Conservation (phyloP, 2,329 filamentous ascomycete species). For the Orbilia ellipsospora region DNA sequence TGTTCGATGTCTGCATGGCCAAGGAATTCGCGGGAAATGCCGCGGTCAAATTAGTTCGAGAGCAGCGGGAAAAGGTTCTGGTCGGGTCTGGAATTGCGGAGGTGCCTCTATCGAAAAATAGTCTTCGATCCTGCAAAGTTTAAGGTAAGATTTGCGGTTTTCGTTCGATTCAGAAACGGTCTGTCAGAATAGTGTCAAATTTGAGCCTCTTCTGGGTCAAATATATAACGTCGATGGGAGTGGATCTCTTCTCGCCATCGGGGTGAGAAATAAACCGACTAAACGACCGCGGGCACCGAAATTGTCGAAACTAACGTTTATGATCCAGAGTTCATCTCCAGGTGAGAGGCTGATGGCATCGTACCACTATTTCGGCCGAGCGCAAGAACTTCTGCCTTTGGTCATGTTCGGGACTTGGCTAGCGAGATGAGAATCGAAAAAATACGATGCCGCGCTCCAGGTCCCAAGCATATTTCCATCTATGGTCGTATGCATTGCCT, state of each 20-base stretch:
- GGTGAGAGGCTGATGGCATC: too few species aligned
- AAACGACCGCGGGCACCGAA: not conserved
- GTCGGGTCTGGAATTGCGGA: not conserved
- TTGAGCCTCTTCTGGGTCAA: too few species aligned
- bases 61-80: not conserved
- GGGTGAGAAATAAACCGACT: too few species aligned
- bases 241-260: too few species aligned
- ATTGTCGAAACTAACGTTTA: not conserved
- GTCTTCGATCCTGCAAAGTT: too few species aligned
- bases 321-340: not conserved
- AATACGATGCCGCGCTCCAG: conserved; percentile 22
- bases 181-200: too few species aligned
- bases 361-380: not conserved
- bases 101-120: not conserved
- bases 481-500: conserved; percentile 24
- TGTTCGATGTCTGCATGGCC: conserved; percentile 42
- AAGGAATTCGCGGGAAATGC: not conserved
- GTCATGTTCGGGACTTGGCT: conserved; percentile 4
- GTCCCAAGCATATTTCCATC: conserved; percentile 1
- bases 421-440: not conserved
- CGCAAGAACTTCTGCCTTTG: conserved; percentile 10
- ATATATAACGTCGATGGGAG: too few species aligned
- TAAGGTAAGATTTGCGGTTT: too few species aligned
- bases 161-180: too few species aligned
- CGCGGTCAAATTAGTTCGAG: conserved; percentile 22